phyloP scores from a whole-genome alignment of 371 early-diverging fungal species.

The Funneliformis caledonium region DNA sequence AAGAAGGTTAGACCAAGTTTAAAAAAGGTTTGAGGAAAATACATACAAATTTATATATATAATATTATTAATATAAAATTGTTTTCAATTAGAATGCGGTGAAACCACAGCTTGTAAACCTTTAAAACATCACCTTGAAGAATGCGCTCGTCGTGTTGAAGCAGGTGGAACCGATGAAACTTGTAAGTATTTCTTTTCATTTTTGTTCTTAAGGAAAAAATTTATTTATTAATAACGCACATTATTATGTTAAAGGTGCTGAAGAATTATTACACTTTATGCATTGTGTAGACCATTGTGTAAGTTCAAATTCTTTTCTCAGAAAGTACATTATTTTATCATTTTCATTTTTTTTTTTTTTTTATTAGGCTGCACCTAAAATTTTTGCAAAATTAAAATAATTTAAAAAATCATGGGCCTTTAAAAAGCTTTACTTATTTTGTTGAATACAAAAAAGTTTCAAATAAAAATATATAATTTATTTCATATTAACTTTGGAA shows the following conservation, averaged over 20 bases:
- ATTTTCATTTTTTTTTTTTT: background rate
- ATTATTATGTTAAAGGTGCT: slow-evolving; percentile 13
- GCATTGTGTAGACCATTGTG: slow-evolving; percentile 55
- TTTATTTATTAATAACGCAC: background rate
- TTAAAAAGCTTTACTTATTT: background rate
- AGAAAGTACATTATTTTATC: background rate
- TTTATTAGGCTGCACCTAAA: slow-evolving; percentile 31
- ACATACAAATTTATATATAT: background rate
- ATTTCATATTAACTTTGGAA: too few species aligned
- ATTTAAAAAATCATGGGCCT: background rate
- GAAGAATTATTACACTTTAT: slow-evolving; percentile 53
- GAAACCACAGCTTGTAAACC: slow-evolving; percentile 50
- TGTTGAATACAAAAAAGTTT: too few species aligned
- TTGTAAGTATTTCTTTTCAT: slow-evolving; percentile 40
- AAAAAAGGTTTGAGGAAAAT: background rate
- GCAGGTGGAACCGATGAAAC: slow-evolving; percentile 49
- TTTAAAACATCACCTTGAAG: slow-evolving; percentile 53
- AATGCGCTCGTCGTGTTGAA: slow-evolving; percentile 54
- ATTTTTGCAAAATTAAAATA: slow-evolving; percentile 36
- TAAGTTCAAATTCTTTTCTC: slow-evolving; percentile 42
- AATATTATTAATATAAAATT: background rate
- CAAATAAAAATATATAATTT: too few species aligned
- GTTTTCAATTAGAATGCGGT: slow-evolving; percentile 47
- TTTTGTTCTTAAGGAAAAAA: background rate
- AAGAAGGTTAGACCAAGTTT: slow-evolving; percentile 17